phyloP scores from a whole-genome alignment of 345 rosid genomes.

The Noccaea bulbosa region DNA sequence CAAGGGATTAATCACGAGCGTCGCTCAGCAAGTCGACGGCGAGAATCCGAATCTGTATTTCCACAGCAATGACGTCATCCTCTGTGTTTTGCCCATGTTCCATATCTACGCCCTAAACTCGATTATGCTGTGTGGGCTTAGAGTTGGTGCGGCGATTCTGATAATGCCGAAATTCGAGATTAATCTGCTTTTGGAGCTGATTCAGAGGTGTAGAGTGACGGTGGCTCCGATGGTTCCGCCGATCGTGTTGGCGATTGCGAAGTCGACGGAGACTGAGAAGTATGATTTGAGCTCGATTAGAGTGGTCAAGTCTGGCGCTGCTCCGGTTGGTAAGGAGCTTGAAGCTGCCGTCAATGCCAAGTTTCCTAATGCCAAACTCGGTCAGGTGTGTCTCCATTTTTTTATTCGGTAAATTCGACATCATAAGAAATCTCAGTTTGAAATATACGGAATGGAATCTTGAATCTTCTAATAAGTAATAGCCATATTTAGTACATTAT shows the following conservation, averaged over 20 bases:
- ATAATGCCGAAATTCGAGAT: conserved; percentile 88
- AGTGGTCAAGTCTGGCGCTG: conserved; percentile 78
- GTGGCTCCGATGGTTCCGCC: conserved; percentile 89
- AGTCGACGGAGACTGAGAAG: conserved; percentile 57
- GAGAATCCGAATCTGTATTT: conserved; percentile 89
- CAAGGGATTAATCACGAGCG: conserved; percentile 72
- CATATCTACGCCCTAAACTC: conserved; percentile 80
- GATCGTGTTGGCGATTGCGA: conserved; percentile 69
- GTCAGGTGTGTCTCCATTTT: conserved; percentile 61
- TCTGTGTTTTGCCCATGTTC: conserved; percentile 78
- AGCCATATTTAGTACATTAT: too few relatives aligned
- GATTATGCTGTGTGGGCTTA: conserved; percentile 68
- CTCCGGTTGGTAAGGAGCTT: conserved; percentile 90
- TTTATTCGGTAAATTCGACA: not conserved
- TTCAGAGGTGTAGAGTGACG: conserved; percentile 66
- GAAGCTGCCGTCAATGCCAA: conserved; percentile 74
- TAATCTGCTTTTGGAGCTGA: conserved; percentile 53
- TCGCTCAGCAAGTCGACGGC: conserved; percentile 93
- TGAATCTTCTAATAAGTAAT: not conserved
- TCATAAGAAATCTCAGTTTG: not conserved
- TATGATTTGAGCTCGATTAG: conserved; percentile 75
- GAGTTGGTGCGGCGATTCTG: conserved; percentile 83
- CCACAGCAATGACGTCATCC: conserved; percentile 67
- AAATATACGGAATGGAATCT: not conserved
- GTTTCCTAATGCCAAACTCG: conserved; percentile 77